phyloP scores from a whole-genome alignment of 2,329 filamentous ascomycete species.

The Anthostomella pinea region DNA sequence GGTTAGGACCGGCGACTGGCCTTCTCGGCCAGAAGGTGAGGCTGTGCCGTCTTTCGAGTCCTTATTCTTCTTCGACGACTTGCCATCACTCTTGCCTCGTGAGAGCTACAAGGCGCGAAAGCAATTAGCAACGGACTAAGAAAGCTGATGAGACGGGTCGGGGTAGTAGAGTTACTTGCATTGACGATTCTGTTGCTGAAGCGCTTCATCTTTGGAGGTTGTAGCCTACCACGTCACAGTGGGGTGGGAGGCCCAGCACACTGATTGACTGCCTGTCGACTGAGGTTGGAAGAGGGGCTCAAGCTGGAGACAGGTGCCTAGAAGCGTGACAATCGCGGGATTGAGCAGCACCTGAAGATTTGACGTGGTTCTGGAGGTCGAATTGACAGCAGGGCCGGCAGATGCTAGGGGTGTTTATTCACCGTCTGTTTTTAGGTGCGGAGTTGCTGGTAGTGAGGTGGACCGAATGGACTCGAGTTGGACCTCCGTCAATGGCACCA shows the following conservation, averaged over 20 bases:
- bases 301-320: no score
- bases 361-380: not conserved
- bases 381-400: slow-evolving; percentile 6
- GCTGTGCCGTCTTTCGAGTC: slow-evolving; percentile 73
- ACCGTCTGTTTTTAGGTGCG: slow-evolving; percentile 27
- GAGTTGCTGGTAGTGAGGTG: slow-evolving; percentile 21
- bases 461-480: slow-evolving; percentile 2
- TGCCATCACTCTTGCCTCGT: slow-evolving; percentile 81
- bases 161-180: slow-evolving; percentile 6
- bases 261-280: no score
- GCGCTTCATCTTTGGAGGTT: slow-evolving; percentile 73
- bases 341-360: no score
- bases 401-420: slow-evolving; percentile 17
- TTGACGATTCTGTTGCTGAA: slow-evolving; percentile 94
- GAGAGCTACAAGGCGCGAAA: slow-evolving; percentile 76
- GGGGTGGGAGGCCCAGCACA: slow-evolving; percentile 29
- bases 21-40: slow-evolving; percentile 66
- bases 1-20: slow-evolving; percentile 64
- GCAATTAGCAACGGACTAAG: slow-evolving; percentile 43
- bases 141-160: not conserved
- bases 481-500: no score
- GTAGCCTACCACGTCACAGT: slow-evolving; percentile 25
- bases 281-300: slow-evolving; percentile 2
- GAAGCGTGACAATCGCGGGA: no score
- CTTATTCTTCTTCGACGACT: slow-evolving; percentile 76